Conservation (phyloP, 1,139 yeast species). For the Yamadazyma dendronema region DNA sequence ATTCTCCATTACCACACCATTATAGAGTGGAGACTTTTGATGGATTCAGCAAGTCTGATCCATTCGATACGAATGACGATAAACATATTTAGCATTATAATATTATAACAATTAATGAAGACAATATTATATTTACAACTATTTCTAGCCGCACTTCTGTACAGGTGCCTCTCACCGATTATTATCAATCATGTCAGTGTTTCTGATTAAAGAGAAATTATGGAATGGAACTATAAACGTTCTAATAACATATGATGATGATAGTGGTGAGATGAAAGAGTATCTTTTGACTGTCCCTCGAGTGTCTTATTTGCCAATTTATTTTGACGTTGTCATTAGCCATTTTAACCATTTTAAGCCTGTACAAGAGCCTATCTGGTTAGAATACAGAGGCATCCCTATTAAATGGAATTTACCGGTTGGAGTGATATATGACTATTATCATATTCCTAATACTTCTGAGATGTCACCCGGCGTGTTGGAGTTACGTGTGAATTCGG, state of each 20-base stretch:
- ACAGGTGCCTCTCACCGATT: not conserved
- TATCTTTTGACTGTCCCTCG: constrained; percentile 34
- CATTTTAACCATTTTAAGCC: constrained; percentile 38
- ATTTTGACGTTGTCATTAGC: constrained; percentile 36
- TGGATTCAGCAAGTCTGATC: constrained; percentile 8
- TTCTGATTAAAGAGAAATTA: constrained; percentile 29
- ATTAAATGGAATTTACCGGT: constrained; percentile 78
- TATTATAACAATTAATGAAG: constrained; percentile 3
- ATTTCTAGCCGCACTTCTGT: no score
- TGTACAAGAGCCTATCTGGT: constrained; percentile 51
- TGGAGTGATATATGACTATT: constrained; percentile 65
- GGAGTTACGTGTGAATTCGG: constrained; percentile 27
- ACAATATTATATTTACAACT: not conserved
- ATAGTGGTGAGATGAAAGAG: constrained; percentile 12
- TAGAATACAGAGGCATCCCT: constrained; percentile 63
- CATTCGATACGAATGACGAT: constrained; percentile 3
- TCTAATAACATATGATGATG: constrained; percentile 18
- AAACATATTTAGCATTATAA: not conserved
- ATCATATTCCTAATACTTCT: constrained; percentile 23
- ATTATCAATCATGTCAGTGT: not conserved
- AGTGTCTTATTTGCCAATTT: constrained; percentile 57
- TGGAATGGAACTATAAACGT: constrained; percentile 62
- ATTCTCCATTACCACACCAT: constrained; percentile 18
- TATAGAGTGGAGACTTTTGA: constrained; percentile 17
- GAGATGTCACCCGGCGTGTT: constrained; percentile 1